Evolutionary conservation across 2,329 filamentous ascomycete species (phyloP), one percentile per base, ranked within the genome.

Genomic region (Ilyonectria robusta): DNA sequence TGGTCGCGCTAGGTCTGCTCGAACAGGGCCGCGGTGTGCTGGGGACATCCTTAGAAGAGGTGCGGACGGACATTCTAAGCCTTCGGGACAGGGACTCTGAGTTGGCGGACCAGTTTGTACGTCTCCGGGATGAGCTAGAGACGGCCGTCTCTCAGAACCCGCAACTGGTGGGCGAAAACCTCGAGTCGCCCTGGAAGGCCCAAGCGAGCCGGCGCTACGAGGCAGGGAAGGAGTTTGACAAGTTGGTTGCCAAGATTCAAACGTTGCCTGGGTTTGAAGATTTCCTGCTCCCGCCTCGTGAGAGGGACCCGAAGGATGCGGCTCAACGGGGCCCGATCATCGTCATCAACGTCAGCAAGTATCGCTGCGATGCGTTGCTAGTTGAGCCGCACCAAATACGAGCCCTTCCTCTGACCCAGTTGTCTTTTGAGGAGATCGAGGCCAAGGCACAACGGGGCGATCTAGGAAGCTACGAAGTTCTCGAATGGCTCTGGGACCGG

Each of bases 201-300:
- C 37, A 3, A 48, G 29, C 17, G 5, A 19, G 8, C 15, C 31
- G 31, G 17, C 63, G 50, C 10, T 55, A 61, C 33, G 23, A 66
- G 4, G n/a, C 35, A n/a, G 44, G 33, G 2, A 10, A 53, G 3
- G 10, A 44, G 1, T 42, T 56, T 76, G 65, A 65, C 78, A 2
- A 46, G 6, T 26, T 26, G 26, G 26, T 33, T 11, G 31, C 11
- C 2, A 11, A 40, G 37, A 40, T 40, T n/a, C 37, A 13, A 15
- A 4, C 13, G 15, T 3, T 15, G 13, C 37, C 37, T 6, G 37
- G 37, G 13, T 40, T 40, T 17, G 37, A 40, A 6, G 17, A 15
- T n/a, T 40, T 40, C 17, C 15, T 40, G 37, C 11, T 6, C 13
- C 6, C 37, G 1, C 37, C 37, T 6, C 15, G 11, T 40, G 37